Conservation (phyloP, 768 basidiomycete species). For the Leccinum barrowsii region DNA sequence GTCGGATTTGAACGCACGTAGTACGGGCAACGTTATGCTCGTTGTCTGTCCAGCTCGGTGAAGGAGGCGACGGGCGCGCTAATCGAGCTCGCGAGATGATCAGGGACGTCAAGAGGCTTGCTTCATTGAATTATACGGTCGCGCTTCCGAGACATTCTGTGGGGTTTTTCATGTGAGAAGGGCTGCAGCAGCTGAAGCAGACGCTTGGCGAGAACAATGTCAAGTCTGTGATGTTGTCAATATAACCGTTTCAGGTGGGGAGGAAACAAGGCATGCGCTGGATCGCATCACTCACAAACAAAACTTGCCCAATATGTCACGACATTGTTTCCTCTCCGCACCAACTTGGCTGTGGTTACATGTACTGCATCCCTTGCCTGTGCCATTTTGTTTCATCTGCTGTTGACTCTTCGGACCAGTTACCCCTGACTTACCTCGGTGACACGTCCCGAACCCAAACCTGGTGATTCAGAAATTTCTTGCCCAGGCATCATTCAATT, state of each 20-base stretch:
- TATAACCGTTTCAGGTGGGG: conserved; percentile 53
- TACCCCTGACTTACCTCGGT: conserved; percentile 70
- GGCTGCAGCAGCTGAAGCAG: conserved; percentile 49
- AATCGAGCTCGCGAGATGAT: conserved; percentile 41
- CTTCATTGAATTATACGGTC: conserved; percentile 10
- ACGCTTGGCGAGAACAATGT: conserved; percentile 30
- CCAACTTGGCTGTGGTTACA: conserved; percentile 59
- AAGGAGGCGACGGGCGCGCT: too few species aligned
- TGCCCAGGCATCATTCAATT: conserved; percentile 47
- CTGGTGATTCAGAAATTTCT: conserved; percentile 48
- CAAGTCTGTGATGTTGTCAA: conserved; percentile 36
- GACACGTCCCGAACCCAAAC: conserved; percentile 50
- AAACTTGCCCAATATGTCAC: conserved; percentile 53
- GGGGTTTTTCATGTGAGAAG: conserved; percentile 49
- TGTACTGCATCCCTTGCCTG: conserved; percentile 63
- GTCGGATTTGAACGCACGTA: too few species aligned
- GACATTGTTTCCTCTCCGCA: conserved; percentile 40
- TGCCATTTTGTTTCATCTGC: conserved; percentile 54
- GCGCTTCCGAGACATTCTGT: conserved; percentile 38
- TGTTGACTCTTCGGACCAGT: conserved; percentile 44
- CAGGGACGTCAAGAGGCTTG: conserved; percentile 42
- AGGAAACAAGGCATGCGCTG: conserved; percentile 49
- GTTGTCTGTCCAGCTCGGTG: too few species aligned
- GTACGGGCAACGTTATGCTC: too few species aligned
- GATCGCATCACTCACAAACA: conserved; percentile 37